phyloP scores from a whole-genome alignment of 192 early-diverging fungal species.

The Coemansia sp. region DNA sequence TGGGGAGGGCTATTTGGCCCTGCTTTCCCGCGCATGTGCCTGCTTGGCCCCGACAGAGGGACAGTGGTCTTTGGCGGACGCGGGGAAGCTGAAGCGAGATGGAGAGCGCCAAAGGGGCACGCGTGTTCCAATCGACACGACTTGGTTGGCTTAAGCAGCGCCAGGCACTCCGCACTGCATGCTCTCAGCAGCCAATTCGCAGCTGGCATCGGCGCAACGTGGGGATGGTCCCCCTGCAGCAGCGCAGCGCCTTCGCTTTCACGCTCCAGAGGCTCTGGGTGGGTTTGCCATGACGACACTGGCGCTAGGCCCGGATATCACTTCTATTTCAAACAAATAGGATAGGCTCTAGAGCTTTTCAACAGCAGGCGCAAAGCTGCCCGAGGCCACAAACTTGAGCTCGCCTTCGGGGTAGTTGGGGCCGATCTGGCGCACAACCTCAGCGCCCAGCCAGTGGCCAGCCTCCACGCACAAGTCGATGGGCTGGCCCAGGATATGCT shows the following conservation, averaged over 20 bases:
- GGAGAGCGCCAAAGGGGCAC: background rate
- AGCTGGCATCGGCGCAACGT: background rate
- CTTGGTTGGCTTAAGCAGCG: conserved; percentile 4
- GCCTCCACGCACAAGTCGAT: conserved; percentile 69
- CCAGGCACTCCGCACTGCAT: no score
- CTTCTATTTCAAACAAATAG: no score
- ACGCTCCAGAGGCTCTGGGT: no score
- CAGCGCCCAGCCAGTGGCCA: conserved; percentile 86
- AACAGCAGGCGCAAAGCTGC: conserved; percentile 22
- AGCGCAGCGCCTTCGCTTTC: no score
- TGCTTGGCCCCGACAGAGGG: no score
- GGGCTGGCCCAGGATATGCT: conserved; percentile 68
- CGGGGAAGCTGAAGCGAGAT: no score
- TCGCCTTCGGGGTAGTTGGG: conserved; percentile 65
- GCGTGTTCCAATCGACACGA: background rate
- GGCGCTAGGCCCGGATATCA: no score
- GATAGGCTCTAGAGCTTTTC: conserved; percentile 42
- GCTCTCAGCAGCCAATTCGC: conserved; percentile 1
- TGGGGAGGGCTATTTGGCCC: background rate
- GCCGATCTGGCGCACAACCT: conserved; percentile 77
- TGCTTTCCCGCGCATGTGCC: background rate
- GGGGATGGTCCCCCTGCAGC: no score
- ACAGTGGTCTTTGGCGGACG: no score
- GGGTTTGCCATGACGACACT: no score
- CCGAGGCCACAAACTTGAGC: conserved; percentile 35